These are phyloP conservation scores for Podospora tetraspora DNA, from an alignment of 495 filamentous ascomycete genomes.

Conservation along the genomic window DNA sequence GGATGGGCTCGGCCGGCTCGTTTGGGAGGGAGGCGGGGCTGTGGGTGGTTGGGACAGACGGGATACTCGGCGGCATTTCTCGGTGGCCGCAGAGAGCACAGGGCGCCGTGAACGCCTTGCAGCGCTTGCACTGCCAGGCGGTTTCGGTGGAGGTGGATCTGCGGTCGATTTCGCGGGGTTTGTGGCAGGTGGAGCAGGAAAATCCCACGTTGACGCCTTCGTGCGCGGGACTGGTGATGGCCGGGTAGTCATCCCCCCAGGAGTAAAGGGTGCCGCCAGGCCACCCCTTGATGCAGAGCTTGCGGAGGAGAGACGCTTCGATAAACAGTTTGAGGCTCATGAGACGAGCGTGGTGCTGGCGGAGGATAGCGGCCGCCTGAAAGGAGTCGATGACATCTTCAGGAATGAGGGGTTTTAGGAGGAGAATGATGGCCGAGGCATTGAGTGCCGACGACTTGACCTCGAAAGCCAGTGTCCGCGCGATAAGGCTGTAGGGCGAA, in stretches of 20 bases:
- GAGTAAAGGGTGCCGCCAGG: slow-evolving; percentile 34
- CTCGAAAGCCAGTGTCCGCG: slow-evolving; percentile 45
- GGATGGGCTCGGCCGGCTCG: slow-evolving; percentile 21
- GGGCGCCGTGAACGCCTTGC: slow-evolving; percentile 36
- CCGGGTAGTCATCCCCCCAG: slow-evolving; percentile 49
- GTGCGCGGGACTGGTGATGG: slow-evolving; percentile 55
- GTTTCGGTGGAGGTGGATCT: slow-evolving; percentile 23
- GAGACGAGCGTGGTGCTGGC: slow-evolving; percentile 61
- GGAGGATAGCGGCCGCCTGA: slow-evolving; percentile 51
- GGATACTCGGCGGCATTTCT: slow-evolving; percentile 23
- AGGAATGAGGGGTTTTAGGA: slow-evolving; percentile 47
- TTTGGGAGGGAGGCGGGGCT: background rate
- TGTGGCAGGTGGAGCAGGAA: slow-evolving; percentile 48
- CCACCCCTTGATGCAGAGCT: slow-evolving; percentile 53
- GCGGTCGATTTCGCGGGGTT: slow-evolving; percentile 48
- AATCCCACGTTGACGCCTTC: slow-evolving; percentile 42
- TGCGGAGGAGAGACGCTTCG: slow-evolving; percentile 64
- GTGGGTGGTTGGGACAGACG: slow-evolving; percentile 9
- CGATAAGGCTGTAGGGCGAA: slow-evolving; percentile 44
- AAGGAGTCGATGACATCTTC: slow-evolving; percentile 42
- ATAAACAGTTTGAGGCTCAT: slow-evolving; percentile 58
- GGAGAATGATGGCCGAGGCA: slow-evolving; percentile 47
- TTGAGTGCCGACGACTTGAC: slow-evolving; percentile 41
- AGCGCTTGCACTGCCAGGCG: slow-evolving; percentile 47
- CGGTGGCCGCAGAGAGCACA: slow-evolving; percentile 43